Evolutionary conservation across 2,329 filamentous ascomycete genomes (phyloP).

Genomic region (Kalaharituber pfeilii): DNA sequence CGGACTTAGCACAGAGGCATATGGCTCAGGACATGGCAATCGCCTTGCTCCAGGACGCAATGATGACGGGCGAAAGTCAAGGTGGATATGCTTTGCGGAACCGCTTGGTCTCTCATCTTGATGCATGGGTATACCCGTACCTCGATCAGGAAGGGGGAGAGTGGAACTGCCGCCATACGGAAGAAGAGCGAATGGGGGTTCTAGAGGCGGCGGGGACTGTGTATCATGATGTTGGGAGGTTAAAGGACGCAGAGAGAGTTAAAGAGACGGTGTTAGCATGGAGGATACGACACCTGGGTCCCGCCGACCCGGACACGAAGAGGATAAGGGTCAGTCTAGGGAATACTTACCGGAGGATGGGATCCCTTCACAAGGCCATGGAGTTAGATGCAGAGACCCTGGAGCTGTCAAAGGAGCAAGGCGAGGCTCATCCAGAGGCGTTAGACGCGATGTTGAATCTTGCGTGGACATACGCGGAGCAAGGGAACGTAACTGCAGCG

Average conservation of each 20-base stretch:
- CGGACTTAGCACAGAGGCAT: not conserved
- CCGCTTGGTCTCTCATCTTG: not conserved
- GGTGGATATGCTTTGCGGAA: not conserved
- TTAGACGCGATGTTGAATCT: not conserved
- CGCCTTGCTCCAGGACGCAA: not conserved
- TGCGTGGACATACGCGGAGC: not conserved
- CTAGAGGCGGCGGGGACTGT: not conserved
- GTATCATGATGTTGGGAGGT: not conserved
- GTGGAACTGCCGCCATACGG: not conserved
- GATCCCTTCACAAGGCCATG: not conserved
- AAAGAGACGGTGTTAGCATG: not conserved
- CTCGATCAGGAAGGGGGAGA: not conserved
- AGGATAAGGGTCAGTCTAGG: not conserved
- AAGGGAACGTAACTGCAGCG: not conserved
- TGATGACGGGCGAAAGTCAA: conserved; percentile 34
- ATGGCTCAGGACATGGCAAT: not conserved
- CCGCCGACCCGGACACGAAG: not conserved
- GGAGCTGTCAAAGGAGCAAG: not conserved
- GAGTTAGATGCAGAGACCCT: not conserved
- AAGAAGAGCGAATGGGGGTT: not conserved
- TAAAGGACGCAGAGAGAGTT: not conserved
- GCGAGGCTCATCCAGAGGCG: not conserved
- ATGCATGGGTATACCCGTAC: not conserved
- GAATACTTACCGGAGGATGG: not conserved
- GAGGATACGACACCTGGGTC: not conserved